Base-by-base conservation (phyloP, 305 asterid species). In the Solanum chacoense region DNA sequence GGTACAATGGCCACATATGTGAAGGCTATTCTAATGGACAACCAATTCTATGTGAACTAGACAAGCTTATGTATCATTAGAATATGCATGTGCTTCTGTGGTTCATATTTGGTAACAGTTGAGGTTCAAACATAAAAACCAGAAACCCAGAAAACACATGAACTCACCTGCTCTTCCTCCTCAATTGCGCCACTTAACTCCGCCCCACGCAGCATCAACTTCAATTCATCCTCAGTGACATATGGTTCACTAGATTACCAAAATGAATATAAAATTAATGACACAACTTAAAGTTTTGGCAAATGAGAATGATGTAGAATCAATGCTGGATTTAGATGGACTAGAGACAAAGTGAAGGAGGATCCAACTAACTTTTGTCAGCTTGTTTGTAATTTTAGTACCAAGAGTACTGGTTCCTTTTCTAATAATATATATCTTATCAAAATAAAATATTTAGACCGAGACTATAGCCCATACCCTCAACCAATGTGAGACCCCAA, bases 101-200 rank as follows among this genome's bases (percentile, higher is more conserved):
- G 83, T 42, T 86, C 84, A 86, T 72, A 38, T 26, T 86, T 36
- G 29, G 78, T 29, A 40, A 86, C 40, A 72, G 14, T 85, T 12
- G 20, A 69, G 42, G 67, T 40, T 79, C 71, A 87, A 40, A 26
- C 29, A 22, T 77, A 74, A 34, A 32, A 37, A 45, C 5, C 87
- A 85, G 36, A 89, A 84, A 85, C 86, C 87, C 16, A 84, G 91
- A 11, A 12, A 92, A 81, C 87, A 20, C 89, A 83, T 37, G 76
- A 69, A 81, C 35, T 74, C 92, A 96, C 99, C 98, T 98, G 99
- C 89, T 96, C 99, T 93, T 98, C 99, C 94, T 98, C 99, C 92
- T 98, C 99, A 22, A 98, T 98, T 87, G 99, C 99, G 42, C 99
- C 99, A 42, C 99, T 98, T 92, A 95, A 89, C 93, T 98, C 99